Conservation (phyloP, 768 basidiomycete species). For the Austroboletus festivus region DNA sequence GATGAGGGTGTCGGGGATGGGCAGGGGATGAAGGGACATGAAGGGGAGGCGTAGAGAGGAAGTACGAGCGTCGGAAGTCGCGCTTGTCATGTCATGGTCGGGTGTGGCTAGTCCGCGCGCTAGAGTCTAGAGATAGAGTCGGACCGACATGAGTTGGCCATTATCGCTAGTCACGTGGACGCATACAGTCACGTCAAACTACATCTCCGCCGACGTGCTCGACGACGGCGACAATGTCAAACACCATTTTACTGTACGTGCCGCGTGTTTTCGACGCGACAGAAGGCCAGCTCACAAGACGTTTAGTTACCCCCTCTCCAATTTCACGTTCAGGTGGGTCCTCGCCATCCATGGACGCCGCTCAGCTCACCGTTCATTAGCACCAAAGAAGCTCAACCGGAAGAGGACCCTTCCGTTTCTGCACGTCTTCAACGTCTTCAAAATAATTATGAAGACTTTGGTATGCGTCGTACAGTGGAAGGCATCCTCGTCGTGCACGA, state of each 20-base stretch:
- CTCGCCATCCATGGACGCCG: conserved; percentile 1
- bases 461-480: conserved; percentile 94
- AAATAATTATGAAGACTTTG: conserved; percentile 95
- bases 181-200: no score
- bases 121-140: no score
- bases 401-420: conserved; percentile 95
- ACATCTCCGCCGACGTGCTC: conserved; percentile 10
- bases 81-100: conserved; percentile 3
- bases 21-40: conserved; percentile 9
- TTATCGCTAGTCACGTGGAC: no score
- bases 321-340: conserved; percentile 84
- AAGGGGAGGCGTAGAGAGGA: not conserved
- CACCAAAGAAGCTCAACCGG: conserved; percentile 94
- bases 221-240: conserved; percentile 40
- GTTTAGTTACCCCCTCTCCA: conserved; percentile 75
- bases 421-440: conserved; percentile 92
- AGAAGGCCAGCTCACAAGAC: not conserved
- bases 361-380: conserved; percentile 38
- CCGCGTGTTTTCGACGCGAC: not conserved
- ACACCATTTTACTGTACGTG: conserved; percentile 50
- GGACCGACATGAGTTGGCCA: no score
- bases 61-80: not conserved
- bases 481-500: conserved; percentile 80
- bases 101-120: not conserved
- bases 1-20: not conserved